These are phyloP conservation scores for Adiantum capillusveneris DNA, from an alignment of 75 land plant genomes.

Conservation along the genomic window DNA sequence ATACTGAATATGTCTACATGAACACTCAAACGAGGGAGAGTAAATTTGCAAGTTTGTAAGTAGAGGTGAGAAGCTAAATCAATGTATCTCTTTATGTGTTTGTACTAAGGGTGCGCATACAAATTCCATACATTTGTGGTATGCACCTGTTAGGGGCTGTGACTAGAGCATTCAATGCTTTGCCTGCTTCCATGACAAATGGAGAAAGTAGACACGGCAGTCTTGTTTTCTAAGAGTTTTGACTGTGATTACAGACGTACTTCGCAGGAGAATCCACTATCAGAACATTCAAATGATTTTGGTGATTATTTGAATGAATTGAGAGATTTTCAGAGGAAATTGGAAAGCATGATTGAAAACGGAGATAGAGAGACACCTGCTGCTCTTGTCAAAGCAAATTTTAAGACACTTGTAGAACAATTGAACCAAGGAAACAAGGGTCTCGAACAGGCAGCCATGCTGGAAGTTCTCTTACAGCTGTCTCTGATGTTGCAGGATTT, in stretches of 20 bases:
- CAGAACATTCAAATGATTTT: slow-evolving; percentile 11
- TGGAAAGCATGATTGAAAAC: slow-evolving; percentile 35
- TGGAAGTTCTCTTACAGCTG: slow-evolving; percentile 66
- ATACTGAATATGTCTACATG: too few species aligned
- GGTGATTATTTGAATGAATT: slow-evolving; percentile 48
- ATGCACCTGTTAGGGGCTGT: too few species aligned
- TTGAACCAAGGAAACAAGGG: slow-evolving; percentile 43
- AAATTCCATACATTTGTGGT: too few species aligned
- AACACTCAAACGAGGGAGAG: too few species aligned
- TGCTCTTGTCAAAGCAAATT: slow-evolving; percentile 65
- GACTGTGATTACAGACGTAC: not conserved
- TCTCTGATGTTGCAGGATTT: slow-evolving; percentile 45
- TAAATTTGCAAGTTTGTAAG: too few species aligned
- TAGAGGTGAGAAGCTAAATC: too few species aligned
- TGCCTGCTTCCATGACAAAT: too few species aligned
- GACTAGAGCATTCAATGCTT: too few species aligned
- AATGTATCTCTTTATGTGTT: too few species aligned
- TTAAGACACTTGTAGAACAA: slow-evolving; percentile 56
- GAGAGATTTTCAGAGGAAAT: slow-evolving; percentile 38
- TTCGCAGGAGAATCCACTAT: not conserved
- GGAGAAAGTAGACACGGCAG: too few species aligned
- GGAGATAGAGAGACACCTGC: slow-evolving; percentile 53
- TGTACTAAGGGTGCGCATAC: too few species aligned
- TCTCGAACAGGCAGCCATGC: slow-evolving; percentile 78
- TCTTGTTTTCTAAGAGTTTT: too few species aligned